Evolutionary conservation across 371 early-diverging fungal genomes (phyloP).

Genomic region (Lichtheimia corymbifera): DNA sequence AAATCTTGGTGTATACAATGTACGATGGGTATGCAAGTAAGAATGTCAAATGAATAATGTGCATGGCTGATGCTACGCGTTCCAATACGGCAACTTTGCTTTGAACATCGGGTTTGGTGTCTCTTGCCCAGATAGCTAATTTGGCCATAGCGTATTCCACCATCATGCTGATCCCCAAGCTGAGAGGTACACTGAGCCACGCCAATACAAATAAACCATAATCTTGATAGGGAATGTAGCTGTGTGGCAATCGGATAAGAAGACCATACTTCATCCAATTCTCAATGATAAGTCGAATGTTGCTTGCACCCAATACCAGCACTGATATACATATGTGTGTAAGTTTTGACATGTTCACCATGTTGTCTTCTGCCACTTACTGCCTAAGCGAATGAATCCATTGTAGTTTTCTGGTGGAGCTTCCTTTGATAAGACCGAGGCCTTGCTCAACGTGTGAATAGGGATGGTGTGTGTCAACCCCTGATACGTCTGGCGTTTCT

Average conservation of each 20-base stretch:
- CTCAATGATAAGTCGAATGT: slow-evolving; percentile 82
- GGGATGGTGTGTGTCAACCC: slow-evolving; percentile 61
- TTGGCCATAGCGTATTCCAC: slow-evolving; percentile 57
- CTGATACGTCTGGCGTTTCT: slow-evolving; percentile 22
- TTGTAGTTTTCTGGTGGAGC: slow-evolving; percentile 78
- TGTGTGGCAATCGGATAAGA: slow-evolving; percentile 68
- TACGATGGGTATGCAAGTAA: slow-evolving; percentile 64
- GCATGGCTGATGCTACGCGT: slow-evolving; percentile 38
- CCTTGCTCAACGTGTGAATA: slow-evolving; percentile 60
- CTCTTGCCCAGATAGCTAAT: slow-evolving; percentile 31
- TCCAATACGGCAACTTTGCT: slow-evolving; percentile 36
- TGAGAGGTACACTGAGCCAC: slow-evolving; percentile 50
- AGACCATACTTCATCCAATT: slow-evolving; percentile 90
- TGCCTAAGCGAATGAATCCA: slow-evolving; percentile 67
- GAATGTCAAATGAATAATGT: slow-evolving; percentile 58
- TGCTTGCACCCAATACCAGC: slow-evolving; percentile 82
- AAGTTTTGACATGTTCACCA: not conserved
- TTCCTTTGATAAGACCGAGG: slow-evolving; percentile 73
- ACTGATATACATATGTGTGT: slow-evolving; percentile 47
- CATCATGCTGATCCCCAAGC: slow-evolving; percentile 51
- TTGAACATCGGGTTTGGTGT: slow-evolving; percentile 37
- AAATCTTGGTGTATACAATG: slow-evolving; percentile 70
- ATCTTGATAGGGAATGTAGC: slow-evolving; percentile 55
- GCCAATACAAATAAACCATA: slow-evolving; percentile 55
- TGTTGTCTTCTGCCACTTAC: slow-evolving; percentile 37